Conservation (phyloP, 2,329 filamentous ascomycete genomes). For the Dothideomycetidae sp. region DNA sequence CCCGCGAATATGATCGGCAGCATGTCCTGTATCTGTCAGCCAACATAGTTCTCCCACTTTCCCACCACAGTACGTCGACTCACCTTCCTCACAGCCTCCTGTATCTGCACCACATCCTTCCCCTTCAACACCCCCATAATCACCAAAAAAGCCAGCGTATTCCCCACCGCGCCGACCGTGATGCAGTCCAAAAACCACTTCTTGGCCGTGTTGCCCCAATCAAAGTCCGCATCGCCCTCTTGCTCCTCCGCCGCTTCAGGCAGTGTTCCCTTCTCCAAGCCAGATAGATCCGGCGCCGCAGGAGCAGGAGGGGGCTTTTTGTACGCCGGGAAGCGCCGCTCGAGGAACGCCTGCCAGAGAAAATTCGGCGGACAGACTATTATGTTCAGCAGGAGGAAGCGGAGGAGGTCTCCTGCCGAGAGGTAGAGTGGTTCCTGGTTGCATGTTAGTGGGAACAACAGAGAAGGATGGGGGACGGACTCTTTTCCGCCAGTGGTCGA, state of each 20-base stretch:
- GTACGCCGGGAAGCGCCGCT: conserved; percentile 39
- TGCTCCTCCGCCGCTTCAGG: conserved; percentile 20
- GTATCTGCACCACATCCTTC: conserved; percentile 8
- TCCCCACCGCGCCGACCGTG: conserved; percentile 46
- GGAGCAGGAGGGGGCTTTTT: conserved; percentile 6
- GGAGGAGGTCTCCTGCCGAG: conserved; percentile 36
- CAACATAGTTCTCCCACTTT: no score
- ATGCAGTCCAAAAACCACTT: conserved; percentile 52
- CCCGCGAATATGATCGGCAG: conserved; percentile 49
- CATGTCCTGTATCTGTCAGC: no score
- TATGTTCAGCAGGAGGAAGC: conserved; percentile 41
- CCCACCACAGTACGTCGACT: no score
- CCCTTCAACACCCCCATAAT: conserved; percentile 35
- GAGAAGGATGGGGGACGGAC: conserved; percentile 1
- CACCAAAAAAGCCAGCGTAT: conserved; percentile 46
- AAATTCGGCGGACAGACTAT: conserved; percentile 44
- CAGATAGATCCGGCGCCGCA: conserved; percentile 2
- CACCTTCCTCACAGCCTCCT: conserved; percentile 21
- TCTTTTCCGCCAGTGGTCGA: conserved; percentile 27
- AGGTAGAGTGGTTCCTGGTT: conserved; percentile 30
- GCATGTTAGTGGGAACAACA: neutral
- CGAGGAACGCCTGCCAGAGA: conserved; percentile 43
- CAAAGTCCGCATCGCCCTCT: conserved; percentile 15
- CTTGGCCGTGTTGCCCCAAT: conserved; percentile 18
- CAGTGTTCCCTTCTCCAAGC: conserved; percentile 28